Conservation (phyloP, 164 flowering plant species). For the Warburgia ugandensis region DNA sequence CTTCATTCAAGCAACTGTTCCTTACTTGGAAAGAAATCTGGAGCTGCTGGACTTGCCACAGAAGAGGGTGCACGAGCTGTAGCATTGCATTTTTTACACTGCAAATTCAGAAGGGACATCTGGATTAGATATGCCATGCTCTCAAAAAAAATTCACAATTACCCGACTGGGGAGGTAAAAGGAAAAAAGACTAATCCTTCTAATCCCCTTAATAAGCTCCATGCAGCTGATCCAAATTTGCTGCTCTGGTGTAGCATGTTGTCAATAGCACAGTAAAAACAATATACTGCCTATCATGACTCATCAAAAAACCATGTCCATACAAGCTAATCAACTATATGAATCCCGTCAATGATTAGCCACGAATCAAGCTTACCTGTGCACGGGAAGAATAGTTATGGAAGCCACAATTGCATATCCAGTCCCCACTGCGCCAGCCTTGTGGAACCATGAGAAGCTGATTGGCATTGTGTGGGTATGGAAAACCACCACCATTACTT, state of each 20-base stretch:
- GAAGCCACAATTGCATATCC: constrained; percentile 91
- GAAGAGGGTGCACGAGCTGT: constrained; percentile 37
- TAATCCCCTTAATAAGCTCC: too few species aligned
- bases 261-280: too few species aligned
- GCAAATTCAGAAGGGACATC: constrained; percentile 17
- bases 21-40: constrained; percentile 25
- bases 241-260: too few species aligned
- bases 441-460: constrained; percentile 46
- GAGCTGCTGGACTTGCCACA: constrained; percentile 15
- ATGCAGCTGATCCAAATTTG: too few species aligned
- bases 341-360: background rate
- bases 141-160: background rate
- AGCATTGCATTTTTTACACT: constrained; percentile 94
- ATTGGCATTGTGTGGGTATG: constrained; percentile 33
- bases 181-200: too few species aligned
- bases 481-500: constrained; percentile 29
- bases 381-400: constrained; percentile 90
- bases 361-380: constrained; percentile 38
- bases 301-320: too few species aligned
- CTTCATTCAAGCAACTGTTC: background rate
- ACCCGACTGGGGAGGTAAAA: too few species aligned
- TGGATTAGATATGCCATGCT: constrained; percentile 4
- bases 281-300: too few species aligned
- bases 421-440: constrained; percentile 92
- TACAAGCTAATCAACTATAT: background rate